phyloP scores from a whole-genome alignment of 2,329 filamentous ascomycete genomes.

The Pseudocercospora ulei region DNA sequence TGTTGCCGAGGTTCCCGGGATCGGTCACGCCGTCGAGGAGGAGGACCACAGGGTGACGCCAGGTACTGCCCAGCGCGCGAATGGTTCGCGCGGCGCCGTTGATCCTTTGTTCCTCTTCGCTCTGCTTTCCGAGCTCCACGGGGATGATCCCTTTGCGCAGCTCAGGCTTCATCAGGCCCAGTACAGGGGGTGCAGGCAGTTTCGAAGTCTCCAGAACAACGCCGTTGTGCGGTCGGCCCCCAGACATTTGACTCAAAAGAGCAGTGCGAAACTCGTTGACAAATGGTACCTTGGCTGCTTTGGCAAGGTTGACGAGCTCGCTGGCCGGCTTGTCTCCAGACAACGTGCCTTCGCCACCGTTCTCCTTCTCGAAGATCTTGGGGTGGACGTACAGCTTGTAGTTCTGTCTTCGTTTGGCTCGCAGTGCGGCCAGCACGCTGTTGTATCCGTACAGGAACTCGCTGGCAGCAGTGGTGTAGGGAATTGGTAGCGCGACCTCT shows the following conservation, averaged over 20 bases:
- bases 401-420: constrained; percentile 57
- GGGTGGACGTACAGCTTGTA: constrained; percentile 68
- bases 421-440: constrained; percentile 69
- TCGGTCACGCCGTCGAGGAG: constrained; percentile 66
- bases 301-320: constrained; percentile 24
- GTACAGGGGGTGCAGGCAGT: constrained; percentile 50
- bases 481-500: constrained; percentile 42
- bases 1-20: constrained; percentile 80
- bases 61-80: constrained; percentile 36
- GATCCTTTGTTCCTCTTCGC: constrained; percentile 58
- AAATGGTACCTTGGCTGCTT: constrained; percentile 45
- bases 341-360: constrained; percentile 7
- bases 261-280: constrained; percentile 45
- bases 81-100: constrained; percentile 58
- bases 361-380: constrained; percentile 19
- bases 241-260: constrained; percentile 67
- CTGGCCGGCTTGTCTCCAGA: constrained; percentile 15
- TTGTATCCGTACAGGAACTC: constrained; percentile 84
- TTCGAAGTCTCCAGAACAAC: constrained; percentile 79
- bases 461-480: constrained; percentile 74
- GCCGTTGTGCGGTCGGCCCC: constrained; percentile 78
- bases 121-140: constrained; percentile 54
- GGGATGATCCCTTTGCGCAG: constrained; percentile 44
- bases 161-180: constrained; percentile 31
- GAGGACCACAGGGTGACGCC: constrained; percentile 59